phyloP scores from a whole-genome alignment of 768 basidiomycete species.

The Mycena polygramma region DNA sequence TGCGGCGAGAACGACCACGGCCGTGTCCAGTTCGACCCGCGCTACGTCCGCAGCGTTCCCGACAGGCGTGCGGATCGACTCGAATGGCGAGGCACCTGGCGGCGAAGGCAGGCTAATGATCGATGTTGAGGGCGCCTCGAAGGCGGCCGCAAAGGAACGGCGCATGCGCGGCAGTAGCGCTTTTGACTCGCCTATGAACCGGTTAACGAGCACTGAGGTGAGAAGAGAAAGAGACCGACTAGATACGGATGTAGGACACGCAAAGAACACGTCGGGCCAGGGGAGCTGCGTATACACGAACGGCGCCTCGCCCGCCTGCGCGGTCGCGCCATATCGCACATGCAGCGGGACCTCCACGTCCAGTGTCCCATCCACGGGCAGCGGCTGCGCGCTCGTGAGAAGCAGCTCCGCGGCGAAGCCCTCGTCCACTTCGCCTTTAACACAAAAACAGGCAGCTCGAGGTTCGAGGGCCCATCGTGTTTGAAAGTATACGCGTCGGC shows the following conservation, averaged over 20 bases:
- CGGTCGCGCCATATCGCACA: slow-evolving; percentile 55
- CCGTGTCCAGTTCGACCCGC: slow-evolving; percentile 59
- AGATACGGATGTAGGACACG: slow-evolving; percentile 48
- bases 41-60: slow-evolving; percentile 52
- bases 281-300: slow-evolving; percentile 48
- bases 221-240: slow-evolving; percentile 25
- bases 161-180: slow-evolving; percentile 17
- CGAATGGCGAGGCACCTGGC: slow-evolving; percentile 19
- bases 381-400: slow-evolving; percentile 39
- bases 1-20: slow-evolving; percentile 51
- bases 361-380: slow-evolving; percentile 27
- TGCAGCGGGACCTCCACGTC: slow-evolving; percentile 61
- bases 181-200: background rate
- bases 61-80: slow-evolving; percentile 52
- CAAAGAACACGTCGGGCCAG: slow-evolving; percentile 55
- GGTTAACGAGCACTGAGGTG: background rate
- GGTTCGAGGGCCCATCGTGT: slow-evolving; percentile 57
- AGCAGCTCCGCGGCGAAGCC: slow-evolving; percentile 33
- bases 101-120: slow-evolving; percentile 12
- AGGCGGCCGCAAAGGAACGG: slow-evolving; percentile 39
- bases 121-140: background rate
- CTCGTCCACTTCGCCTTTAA: slow-evolving; percentile 8
- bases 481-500: slow-evolving; percentile 53
- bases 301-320: slow-evolving; percentile 32
- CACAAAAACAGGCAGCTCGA: slow-evolving; percentile 58